Conservation (phyloP, 305 asterid species). For the Fraxinus angustifolia region DNA sequence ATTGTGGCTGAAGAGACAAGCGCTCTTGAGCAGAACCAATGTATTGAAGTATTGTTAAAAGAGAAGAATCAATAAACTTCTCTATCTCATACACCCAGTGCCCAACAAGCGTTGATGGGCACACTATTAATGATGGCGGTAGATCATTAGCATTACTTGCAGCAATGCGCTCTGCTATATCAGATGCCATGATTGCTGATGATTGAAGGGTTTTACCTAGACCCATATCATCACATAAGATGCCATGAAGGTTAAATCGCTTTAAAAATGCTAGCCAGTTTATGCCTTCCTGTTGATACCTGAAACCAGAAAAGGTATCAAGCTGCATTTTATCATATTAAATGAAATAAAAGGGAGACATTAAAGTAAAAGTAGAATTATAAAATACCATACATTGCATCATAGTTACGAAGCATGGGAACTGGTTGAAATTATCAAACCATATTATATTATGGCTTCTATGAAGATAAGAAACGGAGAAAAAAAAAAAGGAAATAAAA, state of each 20-base stretch:
- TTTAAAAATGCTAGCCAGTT: constrained; percentile 94
- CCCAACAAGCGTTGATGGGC: constrained; percentile 96
- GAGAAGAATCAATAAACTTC: constrained; percentile 91
- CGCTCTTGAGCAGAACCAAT: constrained; percentile 96
- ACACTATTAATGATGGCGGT: constrained; percentile 81
- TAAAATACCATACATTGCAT: neutral
- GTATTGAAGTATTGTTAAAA: constrained; percentile 84
- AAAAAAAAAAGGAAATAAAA: neutral
- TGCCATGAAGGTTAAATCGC: constrained; percentile 95
- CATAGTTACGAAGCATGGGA: neutral
- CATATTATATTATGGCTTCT: neutral
- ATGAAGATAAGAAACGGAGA: neutral
- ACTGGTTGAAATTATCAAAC: neutral
- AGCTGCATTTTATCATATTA: neutral
- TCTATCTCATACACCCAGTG: constrained; percentile 99
- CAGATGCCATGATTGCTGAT: constrained; percentile 91
- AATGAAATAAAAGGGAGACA: constrained; percentile 9
- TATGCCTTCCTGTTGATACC: constrained; percentile 99
- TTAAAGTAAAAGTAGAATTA: constrained; percentile 16
- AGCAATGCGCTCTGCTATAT: constrained; percentile 78
- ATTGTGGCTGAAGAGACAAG: constrained; percentile 55
- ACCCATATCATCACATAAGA: constrained; percentile 99
- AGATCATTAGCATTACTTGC: constrained; percentile 45
- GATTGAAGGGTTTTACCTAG: constrained; percentile 98
- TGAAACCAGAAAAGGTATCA: constrained; percentile 31